Base-by-base conservation (phyloP, 176 grass and related monocot genomes). In the Oryza glaberrima region DNA sequence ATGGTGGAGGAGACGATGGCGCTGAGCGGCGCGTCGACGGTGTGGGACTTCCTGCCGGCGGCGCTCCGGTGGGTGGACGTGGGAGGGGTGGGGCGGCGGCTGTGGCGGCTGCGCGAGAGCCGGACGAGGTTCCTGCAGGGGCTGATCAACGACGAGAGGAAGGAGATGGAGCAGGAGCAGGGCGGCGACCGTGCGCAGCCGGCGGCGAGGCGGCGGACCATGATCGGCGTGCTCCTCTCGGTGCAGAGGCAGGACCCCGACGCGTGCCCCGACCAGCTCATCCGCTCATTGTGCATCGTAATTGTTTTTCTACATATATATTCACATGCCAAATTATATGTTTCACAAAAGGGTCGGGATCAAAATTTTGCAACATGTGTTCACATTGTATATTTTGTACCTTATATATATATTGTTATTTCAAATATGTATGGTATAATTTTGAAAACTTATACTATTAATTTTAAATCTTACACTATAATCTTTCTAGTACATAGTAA, bases 1-100 rank as follows among this genome's bases (percentile, higher is more conserved):
- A 79, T 95, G 58, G 76, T 90, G 32, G 72, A 90, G 28, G 90
- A 95, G 79, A 65, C 66, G 28, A 82, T 85, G 45, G 20, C 11
- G 30, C 36, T 88, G 69, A 85, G 38, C 8, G 85, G 78, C 4
- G 78, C 84, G 17, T 40, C 76, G 0, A 72, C 67, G 26, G 26
- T 72, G 22, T 78, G 83, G 83, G 83, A 85, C 25, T 85, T 48
- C 75, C 67, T 78, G 22, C 83, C 75, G 4, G 25, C 67, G 13
- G 22, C 11, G 36, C 36, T 54, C 17, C 66, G 83, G 23, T 85
- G 83, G 75, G 49, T 85, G 36, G 83, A 85, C 25, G 66, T 78
- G 7, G 49, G 67, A 7, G 51, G 75, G 7, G 16, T 78, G 11
- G 38, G 17, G 2, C 75, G 67, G 16, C 66, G 76, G 38, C 30